Evolutionary conservation across 2,329 filamentous ascomycete genomes (phyloP), one percentile per base, ranked within the genome.

Genomic region (Xylaria sp.): DNA sequence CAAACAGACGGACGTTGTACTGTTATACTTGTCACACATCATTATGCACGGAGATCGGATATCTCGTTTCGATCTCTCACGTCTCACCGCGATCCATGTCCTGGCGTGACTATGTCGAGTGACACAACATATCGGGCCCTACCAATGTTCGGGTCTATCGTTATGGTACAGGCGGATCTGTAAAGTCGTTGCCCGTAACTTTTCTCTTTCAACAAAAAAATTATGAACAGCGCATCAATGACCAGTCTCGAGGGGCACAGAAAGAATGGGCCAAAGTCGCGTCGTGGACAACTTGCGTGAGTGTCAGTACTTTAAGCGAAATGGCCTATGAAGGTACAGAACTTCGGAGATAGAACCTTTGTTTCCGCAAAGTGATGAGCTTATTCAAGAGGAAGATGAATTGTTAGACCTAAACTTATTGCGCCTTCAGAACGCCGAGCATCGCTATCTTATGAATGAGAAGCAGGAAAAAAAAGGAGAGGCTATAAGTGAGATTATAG

Each of bases 401-500:
- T n/a, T 42, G 15, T 55, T 22, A 42, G 39, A 54, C 56, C 31
- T 31, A 70, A 49, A 31, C 13, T 22, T 11, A 39, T 22, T 49
- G 13, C 31, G 58, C 58, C 49, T 36, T 36, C 11, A 38, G 11
- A 63, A 69, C 64, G 59, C 63, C 60, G 33, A 36, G 20, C 39
- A 51, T 33, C 39, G 38, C 58, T 44, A 38, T n/a, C 45, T 47
- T 15, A 36, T 27, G 17, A 44, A 42, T 17, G 15, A n/a, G 7
- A 27, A 49, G 9, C 17, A 38, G 5, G 11, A 36, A 36, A 45
- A 10, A 47, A 36, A 36, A n/a, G n/a, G n/a, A n/a, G 4, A 49
- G 50, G 22, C 5, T 15, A 36, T 6, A 42, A 22, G 47, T 38
- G 17, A 25, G 11, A 61, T 71, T 44, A 75, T 20, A 75, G 51